Percentiles rank a stretch among this genome's conserved stretches.
Conservation (phyloP, 768 basidiomycete species). For the Boletus vinaceobasis region DNA sequence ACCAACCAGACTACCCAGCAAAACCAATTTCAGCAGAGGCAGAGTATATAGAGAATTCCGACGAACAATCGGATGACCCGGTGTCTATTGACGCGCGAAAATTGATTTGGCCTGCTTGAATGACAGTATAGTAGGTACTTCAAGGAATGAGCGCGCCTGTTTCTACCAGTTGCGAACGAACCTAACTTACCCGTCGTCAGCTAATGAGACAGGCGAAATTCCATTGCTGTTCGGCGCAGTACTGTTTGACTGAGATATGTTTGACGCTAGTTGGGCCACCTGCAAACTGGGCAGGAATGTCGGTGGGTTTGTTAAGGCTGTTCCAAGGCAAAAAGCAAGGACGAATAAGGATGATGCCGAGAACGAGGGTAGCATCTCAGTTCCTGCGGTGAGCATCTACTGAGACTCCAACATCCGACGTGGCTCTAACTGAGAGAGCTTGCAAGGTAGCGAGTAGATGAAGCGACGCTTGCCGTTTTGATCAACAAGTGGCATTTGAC, state of each 20-base stretch:
- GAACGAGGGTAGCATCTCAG: slow-evolving; percentile 20
- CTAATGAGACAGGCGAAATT: slow-evolving; percentile 42
- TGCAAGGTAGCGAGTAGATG: neutral
- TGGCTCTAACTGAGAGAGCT: neutral
- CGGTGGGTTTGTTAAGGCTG: slow-evolving; percentile 2
- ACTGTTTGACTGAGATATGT: slow-evolving; percentile 10
- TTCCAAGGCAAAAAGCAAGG: slow-evolving; percentile 11
- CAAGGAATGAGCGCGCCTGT: slow-evolving; percentile 3
- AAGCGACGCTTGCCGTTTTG: neutral
- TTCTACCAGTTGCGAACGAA: slow-evolving; percentile 31
- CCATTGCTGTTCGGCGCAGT: slow-evolving; percentile 34
- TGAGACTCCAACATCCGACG: slow-evolving; percentile 20
- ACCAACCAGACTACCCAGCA: slow-evolving; percentile 60
- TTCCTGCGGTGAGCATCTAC: slow-evolving; percentile 7
- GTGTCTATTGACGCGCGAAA: slow-evolving; percentile 75
- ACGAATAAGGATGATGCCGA: slow-evolving; percentile 4
- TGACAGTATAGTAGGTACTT: slow-evolving; percentile 67
- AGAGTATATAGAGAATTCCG: neutral
- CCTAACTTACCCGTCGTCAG: slow-evolving; percentile 44
- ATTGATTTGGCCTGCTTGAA: slow-evolving; percentile 57
- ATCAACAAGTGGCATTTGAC: neutral
- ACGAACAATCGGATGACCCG: slow-evolving; percentile 45
- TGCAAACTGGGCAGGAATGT: slow-evolving; percentile 12
- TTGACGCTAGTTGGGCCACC: slow-evolving; percentile 8
- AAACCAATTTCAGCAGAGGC: neutral